Conservation (phyloP, 139 green algal species). For the Volvox reticuliferus region DNA sequence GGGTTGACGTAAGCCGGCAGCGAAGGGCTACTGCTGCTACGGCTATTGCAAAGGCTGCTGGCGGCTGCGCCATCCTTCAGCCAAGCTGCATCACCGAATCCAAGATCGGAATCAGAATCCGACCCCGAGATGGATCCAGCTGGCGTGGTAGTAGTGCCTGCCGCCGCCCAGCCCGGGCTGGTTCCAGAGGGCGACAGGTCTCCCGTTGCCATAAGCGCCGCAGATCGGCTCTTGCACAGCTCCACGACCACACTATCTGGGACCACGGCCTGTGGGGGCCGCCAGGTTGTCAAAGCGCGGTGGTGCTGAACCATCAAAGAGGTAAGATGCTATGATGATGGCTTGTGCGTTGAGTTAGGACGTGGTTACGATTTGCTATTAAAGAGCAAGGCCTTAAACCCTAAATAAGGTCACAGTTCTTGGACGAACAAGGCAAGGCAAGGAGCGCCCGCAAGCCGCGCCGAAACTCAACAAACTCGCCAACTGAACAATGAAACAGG, state of each 20-base stretch:
- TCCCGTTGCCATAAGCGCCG: conserved; percentile 46
- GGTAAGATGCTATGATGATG: too few species aligned
- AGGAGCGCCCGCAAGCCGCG: too few species aligned
- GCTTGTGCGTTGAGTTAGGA: too few species aligned
- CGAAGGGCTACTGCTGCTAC: conserved; percentile 22
- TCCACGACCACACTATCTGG: conserved; percentile 86
- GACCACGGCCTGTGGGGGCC: conserved; percentile 50
- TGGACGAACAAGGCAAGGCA: too few species aligned
- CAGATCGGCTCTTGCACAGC: conserved; percentile 77
- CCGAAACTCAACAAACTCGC: too few species aligned
- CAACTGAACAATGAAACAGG: too few species aligned
- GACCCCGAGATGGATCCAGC: neutral
- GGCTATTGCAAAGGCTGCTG: neutral
- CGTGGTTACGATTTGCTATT: too few species aligned
- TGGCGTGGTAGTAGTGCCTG: neutral
- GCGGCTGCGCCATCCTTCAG: neutral
- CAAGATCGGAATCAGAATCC: neutral
- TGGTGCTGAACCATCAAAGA: too few species aligned
- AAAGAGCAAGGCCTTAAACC: too few species aligned
- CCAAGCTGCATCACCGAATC: too few species aligned
- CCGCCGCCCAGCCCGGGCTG: neutral
- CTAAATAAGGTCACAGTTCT: too few species aligned
- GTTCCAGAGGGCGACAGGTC: neutral
- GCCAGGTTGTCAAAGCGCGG: too few species aligned
- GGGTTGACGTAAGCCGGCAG: conserved; percentile 48